phyloP scores from a whole-genome alignment of 73 alveolate genomes.

The Loxodes magnus region DNA sequence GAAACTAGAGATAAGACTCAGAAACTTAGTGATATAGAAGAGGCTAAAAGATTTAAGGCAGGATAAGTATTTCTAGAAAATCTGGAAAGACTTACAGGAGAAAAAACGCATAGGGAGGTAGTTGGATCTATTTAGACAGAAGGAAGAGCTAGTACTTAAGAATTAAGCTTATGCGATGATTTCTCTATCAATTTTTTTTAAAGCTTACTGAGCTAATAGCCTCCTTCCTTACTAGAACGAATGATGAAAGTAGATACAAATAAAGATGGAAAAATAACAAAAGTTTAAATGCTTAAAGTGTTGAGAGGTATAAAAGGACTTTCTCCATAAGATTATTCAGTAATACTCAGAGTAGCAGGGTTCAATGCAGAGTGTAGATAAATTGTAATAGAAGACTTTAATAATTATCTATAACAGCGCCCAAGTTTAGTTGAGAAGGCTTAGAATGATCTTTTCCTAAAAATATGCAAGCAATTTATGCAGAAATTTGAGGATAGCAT shows the following conservation, averaged over 20 bases:
- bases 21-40: too few relatives aligned
- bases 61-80: conserved; percentile 3
- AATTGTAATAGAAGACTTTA: neutral
- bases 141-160: neutral
- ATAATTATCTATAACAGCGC: neutral
- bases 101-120: too few relatives aligned
- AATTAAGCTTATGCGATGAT: conserved; percentile 2
- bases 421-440: neutral
- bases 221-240: neutral
- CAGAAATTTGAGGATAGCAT: neutral
- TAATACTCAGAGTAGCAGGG: conserved; percentile 1
- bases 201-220: neutral
- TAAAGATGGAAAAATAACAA: conserved; percentile 13
- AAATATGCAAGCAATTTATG: neutral
- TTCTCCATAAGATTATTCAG: conserved; percentile 5
- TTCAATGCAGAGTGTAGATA: neutral
- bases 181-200: neutral
- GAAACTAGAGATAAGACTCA: too few relatives aligned
- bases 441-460: neutral
- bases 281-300: conserved; percentile 7
- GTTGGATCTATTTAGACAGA: neutral
- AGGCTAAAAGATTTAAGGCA: conserved; percentile 8
- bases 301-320: neutral
- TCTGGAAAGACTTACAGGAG: too few relatives aligned
- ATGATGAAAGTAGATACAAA: conserved; percentile 3